Conservation (phyloP, 208 protist species). For the Herpetomonas samuelpessoai region DNA sequence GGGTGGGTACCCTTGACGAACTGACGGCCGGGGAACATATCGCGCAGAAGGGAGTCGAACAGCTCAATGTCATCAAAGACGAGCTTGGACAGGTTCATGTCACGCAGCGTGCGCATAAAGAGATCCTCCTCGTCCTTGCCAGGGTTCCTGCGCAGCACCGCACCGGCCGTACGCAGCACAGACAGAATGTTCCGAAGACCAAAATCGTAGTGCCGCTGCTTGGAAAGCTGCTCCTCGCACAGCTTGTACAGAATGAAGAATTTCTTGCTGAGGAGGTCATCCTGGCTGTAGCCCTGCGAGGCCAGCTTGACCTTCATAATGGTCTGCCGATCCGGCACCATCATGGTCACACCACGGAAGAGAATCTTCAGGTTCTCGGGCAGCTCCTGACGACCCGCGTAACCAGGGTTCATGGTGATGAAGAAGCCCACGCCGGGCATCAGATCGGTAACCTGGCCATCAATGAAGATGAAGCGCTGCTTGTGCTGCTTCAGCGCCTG, state of each 20-base stretch:
- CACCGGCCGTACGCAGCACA: conserved; percentile 95
- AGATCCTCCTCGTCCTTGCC: conserved; percentile 93
- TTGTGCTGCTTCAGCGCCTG: conserved; percentile 92
- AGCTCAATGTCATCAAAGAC: conserved; percentile 97
- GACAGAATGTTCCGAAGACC: conserved; percentile 98
- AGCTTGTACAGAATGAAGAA: conserved; percentile 95
- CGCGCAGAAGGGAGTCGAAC: conserved; percentile 95
- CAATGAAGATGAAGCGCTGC: conserved; percentile 93
- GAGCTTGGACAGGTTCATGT: conserved; percentile 98
- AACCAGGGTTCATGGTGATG: conserved; percentile 99
- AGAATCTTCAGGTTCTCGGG: conserved; percentile 98
- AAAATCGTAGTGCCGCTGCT: conserved; percentile 98
- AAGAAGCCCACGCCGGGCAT: conserved; percentile 95
- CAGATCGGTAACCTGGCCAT: conserved; percentile 88
- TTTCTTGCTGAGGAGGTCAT: conserved; percentile 93
- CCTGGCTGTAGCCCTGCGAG: conserved; percentile 91
- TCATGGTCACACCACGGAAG: conserved; percentile 98
- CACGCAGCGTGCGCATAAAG: conserved; percentile 96
- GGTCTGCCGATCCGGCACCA: conserved; percentile 97
- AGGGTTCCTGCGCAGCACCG: conserved; percentile 82
- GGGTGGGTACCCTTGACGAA: conserved; percentile 90
- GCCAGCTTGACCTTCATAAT: conserved; percentile 97
- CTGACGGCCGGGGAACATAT: conserved; percentile 93
- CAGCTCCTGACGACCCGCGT: conserved; percentile 97
- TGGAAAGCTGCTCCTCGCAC: conserved; percentile 98